Conservation (phyloP, 257 asterid genomes). For the Capsicum pubescens region DNA sequence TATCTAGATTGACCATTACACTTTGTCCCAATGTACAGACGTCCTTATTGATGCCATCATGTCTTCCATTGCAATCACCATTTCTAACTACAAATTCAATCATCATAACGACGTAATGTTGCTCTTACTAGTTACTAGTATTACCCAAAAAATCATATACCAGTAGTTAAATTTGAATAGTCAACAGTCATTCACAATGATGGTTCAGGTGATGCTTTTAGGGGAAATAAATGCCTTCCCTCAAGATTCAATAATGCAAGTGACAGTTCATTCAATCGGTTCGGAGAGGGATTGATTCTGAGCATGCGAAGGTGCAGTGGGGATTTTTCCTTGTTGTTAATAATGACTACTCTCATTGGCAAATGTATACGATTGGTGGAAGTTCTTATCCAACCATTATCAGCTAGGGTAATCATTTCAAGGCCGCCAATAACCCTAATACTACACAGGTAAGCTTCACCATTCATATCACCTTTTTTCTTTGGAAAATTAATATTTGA, state of each 20-base stretch:
- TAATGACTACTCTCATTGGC: constrained; percentile 63
- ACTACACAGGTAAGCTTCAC: constrained; percentile 52
- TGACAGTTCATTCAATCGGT: constrained; percentile 58
- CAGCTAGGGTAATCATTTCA: constrained; percentile 71
- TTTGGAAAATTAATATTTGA: background rate
- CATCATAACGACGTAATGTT: constrained; percentile 24
- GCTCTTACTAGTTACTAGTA: background rate
- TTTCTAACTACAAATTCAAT: constrained; percentile 35
- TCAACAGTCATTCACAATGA: background rate
- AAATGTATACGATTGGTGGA: constrained; percentile 69
- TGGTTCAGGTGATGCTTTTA: constrained; percentile 44
- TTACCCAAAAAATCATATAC: background rate
- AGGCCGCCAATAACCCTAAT: constrained; percentile 45
- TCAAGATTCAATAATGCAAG: constrained; percentile 60
- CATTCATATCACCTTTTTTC: background rate
- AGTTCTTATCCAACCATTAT: constrained; percentile 62
- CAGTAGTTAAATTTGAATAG: background rate
- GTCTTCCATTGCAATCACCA: constrained; percentile 30
- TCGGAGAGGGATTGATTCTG: constrained; percentile 60
- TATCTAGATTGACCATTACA: constrained; percentile 27
- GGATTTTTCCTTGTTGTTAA: constrained; percentile 66
- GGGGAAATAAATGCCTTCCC: constrained; percentile 48
- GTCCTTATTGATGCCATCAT: constrained; percentile 26
- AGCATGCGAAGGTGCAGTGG: constrained; percentile 67
- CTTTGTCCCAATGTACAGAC: constrained; percentile 19